A percentile compares a stretch with the other conserved stretches of the same genome.
Conservation (phyloP, 2,329 filamentous ascomycete genomes). For the Ophiocordyceps australis region DNA sequence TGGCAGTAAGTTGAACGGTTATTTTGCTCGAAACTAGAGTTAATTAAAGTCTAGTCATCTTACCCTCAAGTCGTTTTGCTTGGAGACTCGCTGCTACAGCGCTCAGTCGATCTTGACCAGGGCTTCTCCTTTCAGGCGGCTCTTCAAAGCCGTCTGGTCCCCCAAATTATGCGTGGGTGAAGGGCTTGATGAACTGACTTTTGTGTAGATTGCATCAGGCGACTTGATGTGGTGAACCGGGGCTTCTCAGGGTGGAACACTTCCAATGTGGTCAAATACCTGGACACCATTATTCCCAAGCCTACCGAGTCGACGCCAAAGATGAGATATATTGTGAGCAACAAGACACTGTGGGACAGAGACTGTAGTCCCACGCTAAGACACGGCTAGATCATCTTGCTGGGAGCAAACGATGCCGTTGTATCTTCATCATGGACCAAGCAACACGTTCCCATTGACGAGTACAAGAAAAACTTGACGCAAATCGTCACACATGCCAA, state of each 20-base stretch:
- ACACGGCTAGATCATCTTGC: conserved; percentile 46
- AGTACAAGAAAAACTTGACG: conserved; percentile 56
- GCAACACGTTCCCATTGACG: conserved; percentile 63
- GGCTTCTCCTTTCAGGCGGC: conserved; percentile 62
- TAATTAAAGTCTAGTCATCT: too few relatives aligned
- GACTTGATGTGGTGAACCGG: conserved; percentile 73
- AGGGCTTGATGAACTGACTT: neutral
- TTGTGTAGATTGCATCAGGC: conserved; percentile 48
- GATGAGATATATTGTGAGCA: conserved; percentile 47
- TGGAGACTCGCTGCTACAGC: conserved; percentile 77
- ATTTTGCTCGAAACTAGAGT: too few relatives aligned
- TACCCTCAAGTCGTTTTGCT: conserved; percentile 69
- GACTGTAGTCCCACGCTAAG: too few relatives aligned
- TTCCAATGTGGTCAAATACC: conserved; percentile 47
- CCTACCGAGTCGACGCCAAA: conserved; percentile 35
- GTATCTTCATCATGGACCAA: conserved; percentile 40
- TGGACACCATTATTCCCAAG: conserved; percentile 55
- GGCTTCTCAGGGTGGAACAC: conserved; percentile 82
- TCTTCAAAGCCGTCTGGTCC: conserved; percentile 44
- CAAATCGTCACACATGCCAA: conserved; percentile 55
- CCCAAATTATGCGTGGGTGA: neutral
- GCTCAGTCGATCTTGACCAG: conserved; percentile 36
- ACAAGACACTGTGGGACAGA: too few relatives aligned
- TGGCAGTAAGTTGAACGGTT: too few relatives aligned
- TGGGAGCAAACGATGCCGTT: conserved; percentile 83